A percentile compares a stretch with the other conserved stretches of the same genome.
Evolutionary conservation across 164 flowering plant genomes (phyloP).

Genomic region (Magnolia officinalis): DNA sequence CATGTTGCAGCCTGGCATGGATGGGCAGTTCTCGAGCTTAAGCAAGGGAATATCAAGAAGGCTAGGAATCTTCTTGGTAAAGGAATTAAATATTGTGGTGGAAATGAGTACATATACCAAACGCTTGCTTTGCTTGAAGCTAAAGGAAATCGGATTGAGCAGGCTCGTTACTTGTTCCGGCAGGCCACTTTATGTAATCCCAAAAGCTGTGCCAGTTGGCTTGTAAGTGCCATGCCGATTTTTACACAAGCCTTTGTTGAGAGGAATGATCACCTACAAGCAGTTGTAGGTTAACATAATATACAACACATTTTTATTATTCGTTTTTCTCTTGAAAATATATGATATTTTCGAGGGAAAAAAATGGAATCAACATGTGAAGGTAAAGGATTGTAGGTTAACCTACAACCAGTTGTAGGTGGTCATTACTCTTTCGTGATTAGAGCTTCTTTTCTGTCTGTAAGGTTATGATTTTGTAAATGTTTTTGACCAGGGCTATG

Average conservation of each 20-base stretch:
- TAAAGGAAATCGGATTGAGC: constrained; percentile 67
- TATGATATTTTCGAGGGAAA: too few relatives aligned
- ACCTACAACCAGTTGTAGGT: not conserved
- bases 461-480: not conserved
- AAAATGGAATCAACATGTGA: too few relatives aligned
- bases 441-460: not conserved
- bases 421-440: not conserved
- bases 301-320: too few relatives aligned
- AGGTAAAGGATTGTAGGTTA: not conserved
- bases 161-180: constrained; percentile 76
- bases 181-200: constrained; percentile 89
- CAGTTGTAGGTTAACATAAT: not conserved
- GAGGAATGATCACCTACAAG: not conserved
- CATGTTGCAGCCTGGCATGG: constrained; percentile 99
- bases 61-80: constrained; percentile 83
- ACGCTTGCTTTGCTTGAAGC: constrained; percentile 89
- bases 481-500: not conserved
- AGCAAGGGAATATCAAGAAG: constrained; percentile 79
- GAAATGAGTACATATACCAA: constrained; percentile 88
- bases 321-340: too few relatives aligned
- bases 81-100: constrained; percentile 76
- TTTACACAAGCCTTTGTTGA: not conserved
- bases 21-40: constrained; percentile 89
- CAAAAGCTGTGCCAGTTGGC: constrained; percentile 98
- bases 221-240: constrained; percentile 50